These are phyloP conservation scores for Quercus ilex DNA, from an alignment of 306 rosid species.

Conservation along the genomic window DNA sequence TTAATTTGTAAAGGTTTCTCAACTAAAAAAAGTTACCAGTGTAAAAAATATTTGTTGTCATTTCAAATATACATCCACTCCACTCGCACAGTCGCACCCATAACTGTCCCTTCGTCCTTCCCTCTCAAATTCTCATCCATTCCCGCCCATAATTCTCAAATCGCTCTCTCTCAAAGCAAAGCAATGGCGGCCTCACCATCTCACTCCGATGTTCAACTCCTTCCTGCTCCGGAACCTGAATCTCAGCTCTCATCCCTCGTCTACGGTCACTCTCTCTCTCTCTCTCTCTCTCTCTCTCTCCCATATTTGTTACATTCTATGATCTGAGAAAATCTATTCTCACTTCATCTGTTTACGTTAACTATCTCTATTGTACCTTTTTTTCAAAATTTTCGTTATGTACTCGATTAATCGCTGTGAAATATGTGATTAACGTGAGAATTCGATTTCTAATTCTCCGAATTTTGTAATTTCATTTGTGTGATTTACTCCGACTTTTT, in stretches of 20 bases:
- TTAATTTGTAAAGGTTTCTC: no score
- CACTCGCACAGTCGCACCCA: no score
- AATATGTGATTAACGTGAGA: no score
- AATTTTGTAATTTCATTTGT: not conserved
- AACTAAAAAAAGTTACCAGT: no score
- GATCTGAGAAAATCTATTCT: not conserved
- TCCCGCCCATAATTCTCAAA: not conserved
- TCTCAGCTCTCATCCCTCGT: conserved; percentile 50
- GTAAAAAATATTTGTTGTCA: no score
- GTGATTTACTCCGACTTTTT: not conserved
- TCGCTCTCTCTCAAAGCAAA: not conserved
- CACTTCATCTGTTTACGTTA: not conserved
- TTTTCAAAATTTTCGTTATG: not conserved
- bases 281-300: conserved; percentile 2
- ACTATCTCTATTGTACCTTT: not conserved
- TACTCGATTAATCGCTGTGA: not conserved
- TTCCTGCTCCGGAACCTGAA: conserved; percentile 42
- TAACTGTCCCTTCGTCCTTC: no score
- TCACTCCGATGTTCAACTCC: conserved; percentile 18
- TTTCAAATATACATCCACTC: no score
- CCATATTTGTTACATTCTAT: not conserved
- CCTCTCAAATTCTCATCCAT: not conserved
- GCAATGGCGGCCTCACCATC: conserved; percentile 53
- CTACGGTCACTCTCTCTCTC: conserved; percentile 42
- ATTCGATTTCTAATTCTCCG: not conserved